Evolutionary conservation across 345 rosid genomes (phyloP).

Genomic region (Eucalyptus erythrocorys): DNA sequence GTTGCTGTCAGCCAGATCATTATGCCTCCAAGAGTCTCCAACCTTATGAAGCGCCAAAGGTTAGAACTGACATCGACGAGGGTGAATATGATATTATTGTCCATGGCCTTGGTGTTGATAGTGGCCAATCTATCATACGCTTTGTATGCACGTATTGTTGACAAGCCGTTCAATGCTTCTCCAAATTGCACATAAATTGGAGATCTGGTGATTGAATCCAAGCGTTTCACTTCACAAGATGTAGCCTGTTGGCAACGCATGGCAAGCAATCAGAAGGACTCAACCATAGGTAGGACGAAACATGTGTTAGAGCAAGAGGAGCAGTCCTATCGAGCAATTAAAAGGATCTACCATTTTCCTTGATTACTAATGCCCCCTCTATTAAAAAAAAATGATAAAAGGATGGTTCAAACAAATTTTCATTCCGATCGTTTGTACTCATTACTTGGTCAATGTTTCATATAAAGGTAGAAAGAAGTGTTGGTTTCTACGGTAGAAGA

Average conservation of each 20-base stretch:
- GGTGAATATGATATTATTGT: slow-evolving; percentile 80
- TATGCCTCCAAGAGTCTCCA: slow-evolving; percentile 79
- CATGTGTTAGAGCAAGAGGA: no score
- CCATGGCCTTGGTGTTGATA: slow-evolving; percentile 78
- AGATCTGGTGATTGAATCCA: slow-evolving; percentile 82
- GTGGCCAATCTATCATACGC: slow-evolving; percentile 78
- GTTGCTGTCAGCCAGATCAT: slow-evolving; percentile 96
- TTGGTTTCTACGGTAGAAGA: no score
- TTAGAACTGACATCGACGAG: slow-evolving; percentile 69
- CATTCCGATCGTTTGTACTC: no score
- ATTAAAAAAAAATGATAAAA: no score
- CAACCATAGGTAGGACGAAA: no score
- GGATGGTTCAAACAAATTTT: no score
- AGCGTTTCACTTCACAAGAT: slow-evolving; percentile 84
- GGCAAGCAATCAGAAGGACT: not conserved
- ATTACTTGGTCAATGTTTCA: no score
- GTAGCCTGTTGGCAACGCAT: slow-evolving; percentile 45
- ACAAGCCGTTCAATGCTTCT: slow-evolving; percentile 86
- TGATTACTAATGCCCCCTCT: no score
- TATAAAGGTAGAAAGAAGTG: no score
- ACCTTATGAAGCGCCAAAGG: slow-evolving; percentile 82
- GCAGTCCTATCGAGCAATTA: no score
- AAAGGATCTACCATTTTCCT: no score
- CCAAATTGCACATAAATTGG: slow-evolving; percentile 94
- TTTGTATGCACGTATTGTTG: slow-evolving; percentile 83